Evolutionary conservation across 345 rosid genomes (phyloP).

Genomic region (Nasturtium officinale): DNA sequence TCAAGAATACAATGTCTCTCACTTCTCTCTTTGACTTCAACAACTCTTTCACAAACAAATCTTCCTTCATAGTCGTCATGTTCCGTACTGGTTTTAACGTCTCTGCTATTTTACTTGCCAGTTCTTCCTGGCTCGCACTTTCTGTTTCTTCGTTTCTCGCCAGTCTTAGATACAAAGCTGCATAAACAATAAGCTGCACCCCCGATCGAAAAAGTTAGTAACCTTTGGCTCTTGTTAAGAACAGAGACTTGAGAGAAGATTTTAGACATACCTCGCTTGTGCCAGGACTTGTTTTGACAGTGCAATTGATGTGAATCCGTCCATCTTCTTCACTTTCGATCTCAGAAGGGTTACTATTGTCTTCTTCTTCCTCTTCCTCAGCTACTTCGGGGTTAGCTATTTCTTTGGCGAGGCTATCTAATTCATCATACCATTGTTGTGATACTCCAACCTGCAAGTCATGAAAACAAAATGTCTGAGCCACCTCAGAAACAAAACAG

Average conservation of each 20-base stretch:
- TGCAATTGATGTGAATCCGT: constrained; percentile 57
- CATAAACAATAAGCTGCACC: constrained; percentile 66
- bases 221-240: not conserved
- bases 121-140: constrained; percentile 51
- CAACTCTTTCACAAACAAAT: constrained; percentile 59
- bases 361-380: constrained; percentile 40
- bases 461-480: constrained; percentile 12
- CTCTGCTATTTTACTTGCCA: constrained; percentile 58
- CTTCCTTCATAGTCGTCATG: constrained; percentile 43
- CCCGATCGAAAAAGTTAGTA: constrained; percentile 20
- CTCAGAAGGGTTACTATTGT: constrained; percentile 26
- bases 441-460: constrained; percentile 74
- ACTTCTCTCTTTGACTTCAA: constrained; percentile 57
- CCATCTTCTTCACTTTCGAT: constrained; percentile 50
- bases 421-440: constrained; percentile 90
- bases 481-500: constrained; percentile 4
- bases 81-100: constrained; percentile 47
- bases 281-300: constrained; percentile 80
- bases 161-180: constrained; percentile 71
- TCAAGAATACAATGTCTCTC: constrained; percentile 65
- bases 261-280: constrained; percentile 69
- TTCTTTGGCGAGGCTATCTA: constrained; percentile 78
- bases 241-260: constrained; percentile 15
- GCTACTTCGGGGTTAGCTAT: constrained; percentile 48
- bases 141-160: constrained; percentile 41